These are phyloP conservation scores for Austroboletus novae-zelandiae DNA, from an alignment of 1,284 basidiomycete species.

Conservation along the genomic window DNA sequence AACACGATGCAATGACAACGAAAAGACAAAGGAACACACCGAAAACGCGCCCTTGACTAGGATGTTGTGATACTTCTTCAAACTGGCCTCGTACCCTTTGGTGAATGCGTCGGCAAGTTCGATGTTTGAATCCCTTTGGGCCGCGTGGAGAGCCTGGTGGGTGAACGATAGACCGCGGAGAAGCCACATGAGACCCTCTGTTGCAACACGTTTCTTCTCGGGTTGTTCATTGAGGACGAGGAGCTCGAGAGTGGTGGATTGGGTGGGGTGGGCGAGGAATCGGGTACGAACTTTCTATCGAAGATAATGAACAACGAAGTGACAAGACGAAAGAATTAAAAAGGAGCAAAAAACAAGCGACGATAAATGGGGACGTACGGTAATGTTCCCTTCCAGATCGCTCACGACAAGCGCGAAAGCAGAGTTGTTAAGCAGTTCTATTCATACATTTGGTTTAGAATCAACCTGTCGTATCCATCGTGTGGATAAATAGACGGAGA, in stretches of 20 bases:
- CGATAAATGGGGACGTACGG: slow-evolving; percentile 42
- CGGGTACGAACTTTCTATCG: slow-evolving; percentile 85
- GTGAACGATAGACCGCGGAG: slow-evolving; percentile 91
- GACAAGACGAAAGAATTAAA: not conserved
- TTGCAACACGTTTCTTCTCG: slow-evolving; percentile 85
- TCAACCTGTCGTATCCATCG: no score
- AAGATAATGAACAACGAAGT: not conserved
- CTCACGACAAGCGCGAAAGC: slow-evolving; percentile 85
- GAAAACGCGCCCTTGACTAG: slow-evolving; percentile 83
- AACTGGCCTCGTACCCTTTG: slow-evolving; percentile 78
- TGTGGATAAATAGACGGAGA: not conserved
- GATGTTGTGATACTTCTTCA: slow-evolving; percentile 89
- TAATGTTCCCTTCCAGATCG: slow-evolving; percentile 93
- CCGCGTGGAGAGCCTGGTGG: slow-evolving; percentile 74
- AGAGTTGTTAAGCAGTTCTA: slow-evolving; percentile 86
- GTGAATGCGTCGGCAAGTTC: slow-evolving; percentile 81
- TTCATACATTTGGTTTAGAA: not conserved
- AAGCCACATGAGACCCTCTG: slow-evolving; percentile 93
- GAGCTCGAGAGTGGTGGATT: slow-evolving; percentile 79
- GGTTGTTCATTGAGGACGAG: slow-evolving; percentile 85
- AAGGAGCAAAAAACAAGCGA: not conserved
- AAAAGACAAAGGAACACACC: slow-evolving; percentile 47
- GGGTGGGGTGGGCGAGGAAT: slow-evolving; percentile 62
- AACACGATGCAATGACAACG: not conserved
- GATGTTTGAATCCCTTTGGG: slow-evolving; percentile 64